phyloP scores from a whole-genome alignment of 768 basidiomycete genomes.

The Pseudohyphozyma bogoriensis region DNA sequence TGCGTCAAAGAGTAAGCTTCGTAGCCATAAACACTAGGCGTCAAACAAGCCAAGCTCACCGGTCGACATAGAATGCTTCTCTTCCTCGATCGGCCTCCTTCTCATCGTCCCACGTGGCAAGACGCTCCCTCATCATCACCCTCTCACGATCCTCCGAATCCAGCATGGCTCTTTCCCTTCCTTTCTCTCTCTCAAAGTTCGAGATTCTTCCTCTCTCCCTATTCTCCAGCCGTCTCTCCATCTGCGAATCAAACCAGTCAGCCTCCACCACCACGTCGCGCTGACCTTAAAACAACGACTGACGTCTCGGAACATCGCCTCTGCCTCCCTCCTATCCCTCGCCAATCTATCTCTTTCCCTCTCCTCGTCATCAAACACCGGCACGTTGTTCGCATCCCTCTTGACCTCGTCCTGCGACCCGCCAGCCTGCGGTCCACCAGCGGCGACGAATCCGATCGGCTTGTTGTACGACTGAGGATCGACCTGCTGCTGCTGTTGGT shows the following conservation, averaged over 20 bases:
- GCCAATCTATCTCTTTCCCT: constrained; percentile 70
- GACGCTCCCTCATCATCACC: constrained; percentile 51
- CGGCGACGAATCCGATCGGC: constrained; percentile 65
- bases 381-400: neutral
- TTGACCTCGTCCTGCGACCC: constrained; percentile 37
- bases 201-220: constrained; percentile 72
- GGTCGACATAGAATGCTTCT: constrained; percentile 83
- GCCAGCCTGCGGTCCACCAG: constrained; percentile 41
- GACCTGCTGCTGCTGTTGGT: constrained; percentile 46
- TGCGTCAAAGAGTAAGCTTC: no score
- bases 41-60: constrained; percentile 48
- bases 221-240: constrained; percentile 86
- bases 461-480: constrained; percentile 67
- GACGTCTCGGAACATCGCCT: constrained; percentile 76
- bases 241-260: constrained; percentile 43
- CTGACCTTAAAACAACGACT: constrained; percentile 35
- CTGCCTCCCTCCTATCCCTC: constrained; percentile 72
- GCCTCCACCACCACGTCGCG: neutral
- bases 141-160: constrained; percentile 73
- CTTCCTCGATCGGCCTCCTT: constrained; percentile 92
- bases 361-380: constrained; percentile 51
- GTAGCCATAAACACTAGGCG: no score
- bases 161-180: constrained; percentile 49
- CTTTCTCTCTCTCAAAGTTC: constrained; percentile 37
- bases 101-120: constrained; percentile 62